Conservation (phyloP, 495 filamentous ascomycete species). For the Jackrogersella minutella region DNA sequence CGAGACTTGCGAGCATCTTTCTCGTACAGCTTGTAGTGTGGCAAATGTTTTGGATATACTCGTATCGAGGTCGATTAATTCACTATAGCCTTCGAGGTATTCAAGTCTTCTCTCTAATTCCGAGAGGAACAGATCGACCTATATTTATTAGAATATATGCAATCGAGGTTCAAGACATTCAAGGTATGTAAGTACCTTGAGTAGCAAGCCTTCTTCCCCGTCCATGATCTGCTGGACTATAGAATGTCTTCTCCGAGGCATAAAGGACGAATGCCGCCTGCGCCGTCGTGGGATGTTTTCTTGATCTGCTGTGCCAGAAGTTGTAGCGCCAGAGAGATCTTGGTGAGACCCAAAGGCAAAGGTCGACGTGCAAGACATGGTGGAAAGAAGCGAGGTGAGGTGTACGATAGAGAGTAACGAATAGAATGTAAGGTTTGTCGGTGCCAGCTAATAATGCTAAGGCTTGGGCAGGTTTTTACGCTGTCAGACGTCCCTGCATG, state of each 20-base stretch:
- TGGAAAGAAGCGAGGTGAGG: slow-evolving; percentile 7
- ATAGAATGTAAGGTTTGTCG: slow-evolving; percentile 3
- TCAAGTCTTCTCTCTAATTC: slow-evolving; percentile 87
- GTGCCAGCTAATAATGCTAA: slow-evolving; percentile 31
- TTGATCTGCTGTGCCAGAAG: slow-evolving; percentile 46
- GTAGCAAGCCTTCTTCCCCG: slow-evolving; percentile 68
- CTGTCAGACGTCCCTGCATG: slow-evolving; percentile 37
- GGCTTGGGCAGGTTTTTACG: slow-evolving; percentile 20
- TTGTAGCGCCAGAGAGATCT: slow-evolving; percentile 41
- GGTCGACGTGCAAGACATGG: slow-evolving; percentile 47
- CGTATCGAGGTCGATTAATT: slow-evolving; percentile 76
- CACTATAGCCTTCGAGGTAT: slow-evolving; percentile 87
- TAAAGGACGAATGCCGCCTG: slow-evolving; percentile 71
- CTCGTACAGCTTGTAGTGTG: slow-evolving; percentile 85
- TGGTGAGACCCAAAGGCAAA: slow-evolving; percentile 50
- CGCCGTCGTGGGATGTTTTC: slow-evolving; percentile 41
- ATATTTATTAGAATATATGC: slow-evolving; percentile 28
- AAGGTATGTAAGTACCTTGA: slow-evolving; percentile 59
- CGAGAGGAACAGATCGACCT: slow-evolving; percentile 90
- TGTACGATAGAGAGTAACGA: slow-evolving; percentile 2
- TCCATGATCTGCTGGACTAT: slow-evolving; percentile 71
- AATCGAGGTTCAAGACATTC: background rate
- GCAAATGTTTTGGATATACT: slow-evolving; percentile 82
- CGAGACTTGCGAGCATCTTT: slow-evolving; percentile 88
- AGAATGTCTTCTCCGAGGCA: slow-evolving; percentile 64